Percentiles rank a stretch among this genome's conserved stretches.
Conservation (phyloP, 805 yeast species). For the Scheffersomyces ergatensis region DNA sequence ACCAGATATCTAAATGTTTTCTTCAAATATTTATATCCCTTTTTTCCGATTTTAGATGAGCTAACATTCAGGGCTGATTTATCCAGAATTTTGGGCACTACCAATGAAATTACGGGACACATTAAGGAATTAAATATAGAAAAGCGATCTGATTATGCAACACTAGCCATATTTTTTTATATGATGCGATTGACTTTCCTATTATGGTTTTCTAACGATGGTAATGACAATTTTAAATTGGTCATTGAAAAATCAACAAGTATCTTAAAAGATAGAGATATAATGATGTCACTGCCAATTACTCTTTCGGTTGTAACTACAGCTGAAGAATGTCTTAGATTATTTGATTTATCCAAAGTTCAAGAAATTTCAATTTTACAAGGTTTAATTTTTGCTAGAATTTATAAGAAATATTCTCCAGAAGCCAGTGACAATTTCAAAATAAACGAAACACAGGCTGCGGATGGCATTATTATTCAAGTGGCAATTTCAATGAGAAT, state of each 20-base stretch:
- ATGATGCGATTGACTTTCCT: constrained; percentile 11
- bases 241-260: neutral
- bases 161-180: constrained; percentile 11
- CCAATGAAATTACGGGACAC: neutral
- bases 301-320: constrained; percentile 11
- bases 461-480: constrained; percentile 20
- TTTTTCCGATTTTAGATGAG: constrained; percentile 16
- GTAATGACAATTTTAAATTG: neutral
- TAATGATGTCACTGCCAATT: constrained; percentile 6
- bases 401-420: constrained; percentile 33
- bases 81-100: constrained; percentile 1
- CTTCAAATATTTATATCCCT: constrained; percentile 10
- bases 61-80: constrained; percentile 6
- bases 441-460: constrained; percentile 12
- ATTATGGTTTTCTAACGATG: constrained; percentile 4
- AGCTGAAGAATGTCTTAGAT: constrained; percentile 15
- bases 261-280: neutral
- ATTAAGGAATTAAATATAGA: constrained; percentile 5
- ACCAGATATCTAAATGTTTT: constrained; percentile 5
- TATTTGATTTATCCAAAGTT: constrained; percentile 23
- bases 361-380: constrained; percentile 46
- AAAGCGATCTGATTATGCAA: constrained; percentile 12
- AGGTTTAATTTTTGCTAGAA: constrained; percentile 37
- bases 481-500: constrained; percentile 31
- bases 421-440: constrained; percentile 16